Conservation (phyloP, 2,329 filamentous ascomycete species). For the Aspergillus caelatus region DNA sequence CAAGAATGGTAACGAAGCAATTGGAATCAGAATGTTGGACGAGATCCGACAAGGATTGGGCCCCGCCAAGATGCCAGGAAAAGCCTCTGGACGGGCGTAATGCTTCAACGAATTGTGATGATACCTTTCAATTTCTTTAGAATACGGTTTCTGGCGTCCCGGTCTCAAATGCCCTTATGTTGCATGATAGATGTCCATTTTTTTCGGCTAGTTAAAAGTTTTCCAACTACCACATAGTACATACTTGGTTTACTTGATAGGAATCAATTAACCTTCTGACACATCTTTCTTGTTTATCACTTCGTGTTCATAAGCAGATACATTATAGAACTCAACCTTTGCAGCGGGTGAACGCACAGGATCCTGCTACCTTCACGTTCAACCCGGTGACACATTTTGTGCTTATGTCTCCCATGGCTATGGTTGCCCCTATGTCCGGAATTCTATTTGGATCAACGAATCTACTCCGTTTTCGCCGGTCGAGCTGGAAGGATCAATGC, state of each 20-base stretch:
- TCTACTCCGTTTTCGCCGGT: constrained; percentile 26
- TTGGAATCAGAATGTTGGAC: constrained; percentile 84
- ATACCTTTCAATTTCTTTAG: constrained; percentile 23
- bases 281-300: not conserved
- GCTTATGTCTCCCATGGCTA: not conserved
- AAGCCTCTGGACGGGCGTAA: constrained; percentile 36
- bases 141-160: not conserved
- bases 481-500: constrained; percentile 19
- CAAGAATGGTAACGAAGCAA: constrained; percentile 79
- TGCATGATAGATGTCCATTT: constrained; percentile 1
- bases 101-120: constrained; percentile 20
- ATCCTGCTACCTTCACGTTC: not conserved
- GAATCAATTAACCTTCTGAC: not conserved
- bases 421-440: constrained; percentile 22
- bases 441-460: constrained; percentile 29
- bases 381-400: not conserved
- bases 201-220: not conserved
- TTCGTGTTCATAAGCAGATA: not conserved
- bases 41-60: constrained; percentile 82
- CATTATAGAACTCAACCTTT: not conserved
- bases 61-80: constrained; percentile 63
- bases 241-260: not conserved
- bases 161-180: constrained; percentile 8
- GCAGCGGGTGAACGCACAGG: not conserved
- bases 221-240: not conserved